phyloP scores from a whole-genome alignment of 805 yeast species.

The Myxozyma geophila region DNA sequence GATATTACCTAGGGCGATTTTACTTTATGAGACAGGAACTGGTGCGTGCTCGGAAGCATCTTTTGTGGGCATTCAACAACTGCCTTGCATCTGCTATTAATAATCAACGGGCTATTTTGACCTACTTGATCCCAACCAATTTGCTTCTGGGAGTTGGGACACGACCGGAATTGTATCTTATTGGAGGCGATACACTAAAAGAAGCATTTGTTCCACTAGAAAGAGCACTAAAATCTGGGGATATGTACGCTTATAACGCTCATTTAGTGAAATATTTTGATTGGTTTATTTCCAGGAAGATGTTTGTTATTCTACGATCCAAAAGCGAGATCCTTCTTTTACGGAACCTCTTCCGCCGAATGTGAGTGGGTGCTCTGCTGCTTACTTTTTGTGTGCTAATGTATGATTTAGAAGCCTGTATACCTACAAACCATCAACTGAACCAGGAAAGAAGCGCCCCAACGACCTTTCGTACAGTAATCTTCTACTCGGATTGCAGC shows the following conservation, averaged over 20 bases:
- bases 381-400: not conserved
- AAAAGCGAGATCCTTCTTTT: slow-evolving; percentile 43
- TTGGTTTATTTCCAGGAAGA: slow-evolving; percentile 38
- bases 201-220: slow-evolving; percentile 49
- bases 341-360: slow-evolving; percentile 40
- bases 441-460: slow-evolving; percentile 19
- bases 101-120: slow-evolving; percentile 52
- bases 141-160: slow-evolving; percentile 62
- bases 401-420: not conserved
- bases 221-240: slow-evolving; percentile 51
- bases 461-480: slow-evolving; percentile 33
- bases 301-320: slow-evolving; percentile 40
- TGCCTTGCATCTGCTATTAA: slow-evolving; percentile 42
- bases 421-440: not conserved
- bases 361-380: not conserved
- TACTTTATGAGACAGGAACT: slow-evolving; percentile 59
- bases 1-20: slow-evolving; percentile 61
- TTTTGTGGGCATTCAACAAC: slow-evolving; percentile 57
- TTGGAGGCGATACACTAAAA: slow-evolving; percentile 39
- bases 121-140: slow-evolving; percentile 57
- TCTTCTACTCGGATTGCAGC: slow-evolving; percentile 26
- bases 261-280: slow-evolving; percentile 43
- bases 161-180: slow-evolving; percentile 28
- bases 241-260: slow-evolving; percentile 47
- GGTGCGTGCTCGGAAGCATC: slow-evolving; percentile 56